Conservation (phyloP, 2,329 filamentous ascomycete species). For the Lachnellula occidentalis region DNA sequence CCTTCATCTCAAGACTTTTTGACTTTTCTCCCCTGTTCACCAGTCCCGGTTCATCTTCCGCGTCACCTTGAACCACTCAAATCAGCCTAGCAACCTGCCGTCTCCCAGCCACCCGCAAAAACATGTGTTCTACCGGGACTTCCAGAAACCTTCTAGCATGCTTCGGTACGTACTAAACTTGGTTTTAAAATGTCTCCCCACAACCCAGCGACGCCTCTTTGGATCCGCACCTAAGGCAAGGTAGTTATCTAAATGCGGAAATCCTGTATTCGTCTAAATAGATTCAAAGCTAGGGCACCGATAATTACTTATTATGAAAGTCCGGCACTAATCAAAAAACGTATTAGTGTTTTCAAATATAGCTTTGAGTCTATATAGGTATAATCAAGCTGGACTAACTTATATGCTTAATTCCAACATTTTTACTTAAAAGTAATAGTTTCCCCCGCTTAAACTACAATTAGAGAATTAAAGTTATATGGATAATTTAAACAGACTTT, state of each 20-base stretch:
- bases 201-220: not conserved
- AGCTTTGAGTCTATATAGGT: not conserved
- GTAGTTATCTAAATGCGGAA: not conserved
- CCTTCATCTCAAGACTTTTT: constrained; percentile 1
- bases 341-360: not conserved
- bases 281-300: not conserved
- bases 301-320: not conserved
- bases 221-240: not conserved
- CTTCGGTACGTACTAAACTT: not conserved
- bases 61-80: not conserved
- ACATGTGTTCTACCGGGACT: not conserved
- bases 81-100: constrained; percentile 1
- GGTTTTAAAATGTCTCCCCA: not conserved
- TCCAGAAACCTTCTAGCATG: not conserved
- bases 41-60: not conserved
- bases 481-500: too few relatives aligned
- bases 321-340: not conserved
- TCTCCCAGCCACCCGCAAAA: not conserved
- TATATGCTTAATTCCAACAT: too few relatives aligned
- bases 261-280: not conserved
- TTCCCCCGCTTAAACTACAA: too few relatives aligned
- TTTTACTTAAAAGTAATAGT: too few relatives aligned
- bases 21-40: not conserved
- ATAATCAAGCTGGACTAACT: too few relatives aligned
- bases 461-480: too few relatives aligned